phyloP scores from a whole-genome alignment of 192 early-diverging fungal species.

The Dimargaris xerosporica region DNA sequence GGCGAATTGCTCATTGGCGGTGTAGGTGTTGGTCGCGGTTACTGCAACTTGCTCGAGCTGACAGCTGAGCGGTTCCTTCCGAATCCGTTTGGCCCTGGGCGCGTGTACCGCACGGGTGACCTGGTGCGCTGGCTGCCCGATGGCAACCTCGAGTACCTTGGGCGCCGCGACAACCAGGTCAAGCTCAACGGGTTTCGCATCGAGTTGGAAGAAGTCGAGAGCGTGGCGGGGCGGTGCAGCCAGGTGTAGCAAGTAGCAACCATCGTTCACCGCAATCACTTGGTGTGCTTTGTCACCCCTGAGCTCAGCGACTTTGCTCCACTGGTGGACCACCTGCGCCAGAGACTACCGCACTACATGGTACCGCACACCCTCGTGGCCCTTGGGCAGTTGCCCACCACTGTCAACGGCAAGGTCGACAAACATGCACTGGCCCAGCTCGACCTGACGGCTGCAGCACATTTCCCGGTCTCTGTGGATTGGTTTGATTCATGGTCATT shows the following conservation, averaged over 20 bases:
- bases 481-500: too few relatives aligned
- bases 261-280: slow-evolving; percentile 8
- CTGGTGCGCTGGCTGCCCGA: slow-evolving; percentile 16
- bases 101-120: slow-evolving; percentile 24
- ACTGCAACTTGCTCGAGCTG: slow-evolving; percentile 21
- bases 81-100: slow-evolving; percentile 18
- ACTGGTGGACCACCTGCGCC: not conserved
- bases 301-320: not conserved
- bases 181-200: slow-evolving; percentile 24
- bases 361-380: not conserved
- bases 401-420: not conserved
- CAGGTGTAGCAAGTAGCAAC: slow-evolving; percentile 16
- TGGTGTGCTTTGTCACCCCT: slow-evolving; percentile 23
- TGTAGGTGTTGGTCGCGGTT: slow-evolving; percentile 20
- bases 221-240: slow-evolving; percentile 7
- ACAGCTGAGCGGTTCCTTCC: slow-evolving; percentile 18
- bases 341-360: not conserved
- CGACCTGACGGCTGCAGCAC: too few relatives aligned
- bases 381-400: not conserved
- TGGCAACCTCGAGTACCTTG: slow-evolving; percentile 18
- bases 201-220: slow-evolving; percentile 19
- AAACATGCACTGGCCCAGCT: not conserved
- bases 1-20: slow-evolving; percentile 21
- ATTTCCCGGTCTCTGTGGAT: too few relatives aligned
- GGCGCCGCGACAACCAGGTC: slow-evolving; percentile 20